These are phyloP conservation scores for Populus hybrid DNA, from an alignment of 441 rosid species.

Conservation along the genomic window DNA sequence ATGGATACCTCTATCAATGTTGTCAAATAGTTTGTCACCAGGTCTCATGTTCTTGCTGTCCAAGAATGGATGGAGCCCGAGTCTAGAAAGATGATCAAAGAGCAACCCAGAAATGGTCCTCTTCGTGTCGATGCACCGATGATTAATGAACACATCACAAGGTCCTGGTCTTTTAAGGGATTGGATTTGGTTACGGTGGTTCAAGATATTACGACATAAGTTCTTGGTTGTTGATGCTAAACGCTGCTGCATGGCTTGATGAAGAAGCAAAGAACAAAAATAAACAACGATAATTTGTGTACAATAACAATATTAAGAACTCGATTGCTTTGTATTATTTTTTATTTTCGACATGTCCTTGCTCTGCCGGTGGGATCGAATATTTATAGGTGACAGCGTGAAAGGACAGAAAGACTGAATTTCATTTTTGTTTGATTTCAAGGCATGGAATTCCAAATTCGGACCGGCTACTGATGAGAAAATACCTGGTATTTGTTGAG, in stretches of 20 bases:
- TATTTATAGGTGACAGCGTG: constrained; percentile 1
- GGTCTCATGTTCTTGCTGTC: constrained; percentile 80
- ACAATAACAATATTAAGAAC: neutral
- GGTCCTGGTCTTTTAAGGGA: constrained; percentile 1
- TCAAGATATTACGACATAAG: constrained; percentile 21
- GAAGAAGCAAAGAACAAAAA: constrained; percentile 2
- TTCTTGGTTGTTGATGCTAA: constrained; percentile 23
- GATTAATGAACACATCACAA: constrained; percentile 76
- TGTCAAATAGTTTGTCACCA: constrained; percentile 55
- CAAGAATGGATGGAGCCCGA: constrained; percentile 46
- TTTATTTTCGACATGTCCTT: neutral
- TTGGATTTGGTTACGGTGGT: constrained; percentile 6
- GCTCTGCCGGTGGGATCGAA: neutral
- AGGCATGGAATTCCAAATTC: constrained; percentile 12
- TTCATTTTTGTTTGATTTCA: constrained; percentile 3
- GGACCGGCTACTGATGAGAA: constrained; percentile 26
- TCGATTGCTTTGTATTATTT: neutral
- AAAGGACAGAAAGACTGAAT: neutral
- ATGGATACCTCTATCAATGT: constrained; percentile 47
- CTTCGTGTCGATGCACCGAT: constrained; percentile 72
- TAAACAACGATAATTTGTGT: neutral
- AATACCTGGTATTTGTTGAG: constrained; percentile 14
- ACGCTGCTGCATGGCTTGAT: constrained; percentile 43
- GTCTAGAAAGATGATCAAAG: constrained; percentile 40
- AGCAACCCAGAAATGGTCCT: constrained; percentile 63